Evolutionary conservation across 805 yeast genomes (phyloP).

Genomic region (Saccharomycopsis malanga): DNA sequence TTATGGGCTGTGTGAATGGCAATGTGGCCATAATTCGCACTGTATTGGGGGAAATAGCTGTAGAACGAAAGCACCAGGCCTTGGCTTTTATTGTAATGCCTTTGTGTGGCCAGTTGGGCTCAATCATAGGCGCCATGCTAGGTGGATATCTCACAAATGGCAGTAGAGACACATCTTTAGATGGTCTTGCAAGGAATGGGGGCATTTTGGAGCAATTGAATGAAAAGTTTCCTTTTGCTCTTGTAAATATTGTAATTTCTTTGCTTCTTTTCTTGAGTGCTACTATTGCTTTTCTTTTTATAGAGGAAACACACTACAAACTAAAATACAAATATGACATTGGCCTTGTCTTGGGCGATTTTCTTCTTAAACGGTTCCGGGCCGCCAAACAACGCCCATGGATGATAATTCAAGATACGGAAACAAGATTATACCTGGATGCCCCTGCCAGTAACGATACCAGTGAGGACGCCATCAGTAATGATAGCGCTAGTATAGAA

Average conservation of each 20-base stretch:
- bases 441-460: neutral
- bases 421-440: neutral
- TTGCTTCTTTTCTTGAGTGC: constrained; percentile 32
- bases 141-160: constrained; percentile 44
- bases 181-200: constrained; percentile 19
- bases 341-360: constrained; percentile 42
- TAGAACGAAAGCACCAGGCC: constrained; percentile 51
- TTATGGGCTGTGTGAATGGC: constrained; percentile 55
- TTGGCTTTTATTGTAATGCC: constrained; percentile 57
- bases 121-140: constrained; percentile 53
- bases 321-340: constrained; percentile 34
- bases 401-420: neutral
- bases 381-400: neutral
- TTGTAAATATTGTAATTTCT: constrained; percentile 44
- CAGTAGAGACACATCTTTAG: constrained; percentile 15
- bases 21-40: constrained; percentile 60
- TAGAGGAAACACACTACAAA: constrained; percentile 46
- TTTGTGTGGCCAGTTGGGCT: constrained; percentile 53
- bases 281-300: constrained; percentile 37
- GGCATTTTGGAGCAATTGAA: constrained; percentile 27
- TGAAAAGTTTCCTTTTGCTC: constrained; percentile 40
- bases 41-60: constrained; percentile 53
- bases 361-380: constrained; percentile 15
- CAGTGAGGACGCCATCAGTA: neutral
- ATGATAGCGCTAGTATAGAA: neutral